Evolutionary conservation across 371 early-diverging fungal genomes (phyloP).

Genomic region (Mortierella sp.): DNA sequence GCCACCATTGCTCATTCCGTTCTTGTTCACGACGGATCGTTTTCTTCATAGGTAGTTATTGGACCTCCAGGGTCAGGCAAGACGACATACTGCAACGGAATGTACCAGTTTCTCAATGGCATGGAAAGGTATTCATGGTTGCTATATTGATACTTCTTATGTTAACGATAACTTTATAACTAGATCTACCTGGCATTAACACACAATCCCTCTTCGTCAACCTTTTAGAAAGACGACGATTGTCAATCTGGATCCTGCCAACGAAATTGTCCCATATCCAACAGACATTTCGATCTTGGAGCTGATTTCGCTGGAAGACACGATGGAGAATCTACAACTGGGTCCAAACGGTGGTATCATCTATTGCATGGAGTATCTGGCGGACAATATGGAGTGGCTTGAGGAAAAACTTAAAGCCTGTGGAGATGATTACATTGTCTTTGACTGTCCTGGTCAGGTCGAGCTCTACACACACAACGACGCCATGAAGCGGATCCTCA

Average conservation of each 20-base stretch:
- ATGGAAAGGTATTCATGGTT: conserved; percentile 75
- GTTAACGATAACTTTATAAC: not conserved
- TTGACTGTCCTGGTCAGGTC: conserved; percentile 99
- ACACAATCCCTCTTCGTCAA: not conserved
- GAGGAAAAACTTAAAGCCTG: conserved; percentile 83
- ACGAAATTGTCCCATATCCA: conserved; percentile 90
- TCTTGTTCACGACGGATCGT: not conserved
- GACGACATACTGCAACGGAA: conserved; percentile 96
- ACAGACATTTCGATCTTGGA: conserved; percentile 94
- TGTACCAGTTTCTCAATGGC: conserved; percentile 89
- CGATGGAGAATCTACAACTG: conserved; percentile 93
- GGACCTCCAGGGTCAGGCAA: conserved; percentile 99
- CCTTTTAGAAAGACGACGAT: conserved; percentile 82
- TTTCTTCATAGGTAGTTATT: conserved; percentile 83
- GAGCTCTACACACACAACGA: conserved; percentile 98
- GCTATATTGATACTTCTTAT: not conserved
- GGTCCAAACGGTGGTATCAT: conserved; percentile 99
- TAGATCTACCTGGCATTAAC: not conserved
- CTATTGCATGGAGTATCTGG: conserved; percentile 95
- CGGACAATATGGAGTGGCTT: conserved; percentile 96
- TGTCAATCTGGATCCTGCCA: conserved; percentile 99
- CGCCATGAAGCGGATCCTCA: conserved; percentile 85
- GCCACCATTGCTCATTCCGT: not conserved
- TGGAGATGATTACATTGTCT: conserved; percentile 91
- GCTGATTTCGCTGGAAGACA: conserved; percentile 95